A percentile compares a stretch with the other conserved stretches of the same genome.
phyloP scores from a whole-genome alignment of 306 rosid species.

The Carpinus fangiana region DNA sequence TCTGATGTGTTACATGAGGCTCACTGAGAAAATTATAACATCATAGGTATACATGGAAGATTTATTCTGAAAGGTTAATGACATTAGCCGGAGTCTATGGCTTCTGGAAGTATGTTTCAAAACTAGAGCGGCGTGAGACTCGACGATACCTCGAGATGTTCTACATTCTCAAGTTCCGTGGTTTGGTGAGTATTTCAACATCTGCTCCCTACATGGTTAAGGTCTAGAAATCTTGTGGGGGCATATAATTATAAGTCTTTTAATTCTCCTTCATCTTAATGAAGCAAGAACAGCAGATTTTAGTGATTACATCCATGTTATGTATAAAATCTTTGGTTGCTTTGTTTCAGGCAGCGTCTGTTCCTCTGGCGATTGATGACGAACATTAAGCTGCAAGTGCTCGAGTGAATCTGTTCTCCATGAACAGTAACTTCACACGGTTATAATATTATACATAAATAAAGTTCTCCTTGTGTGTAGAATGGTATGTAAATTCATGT shows the following conservation, averaged over 20 bases:
- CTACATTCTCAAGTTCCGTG: constrained; percentile 90
- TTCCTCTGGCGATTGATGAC: constrained; percentile 63
- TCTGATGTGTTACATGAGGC: neutral
- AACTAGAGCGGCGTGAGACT: constrained; percentile 85
- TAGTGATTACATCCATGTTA: neutral
- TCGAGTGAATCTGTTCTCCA: neutral
- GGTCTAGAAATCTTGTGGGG: neutral
- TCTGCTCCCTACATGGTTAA: constrained; percentile 4
- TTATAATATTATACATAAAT: constrained; percentile 27
- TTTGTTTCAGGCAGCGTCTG: constrained; percentile 66
- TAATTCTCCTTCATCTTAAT: neutral
- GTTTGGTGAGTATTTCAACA: constrained; percentile 60
- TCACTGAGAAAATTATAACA: constrained; percentile 12
- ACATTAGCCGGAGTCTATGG: constrained; percentile 89
- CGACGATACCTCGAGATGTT: constrained; percentile 94
- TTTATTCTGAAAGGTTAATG: constrained; percentile 89
- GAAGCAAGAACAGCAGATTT: constrained; percentile 11
- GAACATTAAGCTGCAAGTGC: constrained; percentile 21
- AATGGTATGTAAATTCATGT: neutral
- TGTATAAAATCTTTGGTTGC: neutral
- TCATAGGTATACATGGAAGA: constrained; percentile 89
- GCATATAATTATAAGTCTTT: neutral
- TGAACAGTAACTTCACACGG: constrained; percentile 20
- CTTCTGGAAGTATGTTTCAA: constrained; percentile 94
- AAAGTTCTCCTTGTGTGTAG: constrained; percentile 25